Base-by-base conservation (phyloP, 768 basidiomycete genomes). In the Pleurotus tuoliensis region DNA sequence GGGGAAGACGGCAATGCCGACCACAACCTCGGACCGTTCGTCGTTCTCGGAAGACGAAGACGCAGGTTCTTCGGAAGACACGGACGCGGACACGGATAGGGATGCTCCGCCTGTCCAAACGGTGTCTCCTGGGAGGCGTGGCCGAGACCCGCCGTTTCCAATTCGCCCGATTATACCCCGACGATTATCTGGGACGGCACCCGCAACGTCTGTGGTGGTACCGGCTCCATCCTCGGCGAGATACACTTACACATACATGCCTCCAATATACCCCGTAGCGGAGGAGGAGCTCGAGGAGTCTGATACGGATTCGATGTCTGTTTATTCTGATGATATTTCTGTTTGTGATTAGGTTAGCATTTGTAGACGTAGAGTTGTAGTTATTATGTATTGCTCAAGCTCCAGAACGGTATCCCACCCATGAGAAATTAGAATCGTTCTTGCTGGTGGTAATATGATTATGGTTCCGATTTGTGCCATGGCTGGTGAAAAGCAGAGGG, bases 311-410 rank as follows among this genome's bases (percentile, higher is more conserved):
- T 53, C 51, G 51, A 12, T 53, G 51, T 53, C 51, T 22, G 51
- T 53, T 4, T 53, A 53, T 16, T 51, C 49, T 25, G 49, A 51
- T 30, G 49, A 51, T 37, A 37, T 51, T 30, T 53, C 51, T 11
- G 39, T 38, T 34, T 34, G 30, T 34, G 30, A 34, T 34, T 34
- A 34, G 30, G 9, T 34, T 34, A 3, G 30, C 30, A 24, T 24
- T 5, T 24, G 24, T 24, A 24, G 24, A 24, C 24, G 5, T 24
- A 24, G 24, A 25, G 5, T 25, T 25, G 24, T 2, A 34, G 30
- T 34, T 34, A 34, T 34, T 34, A 34, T 34, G 30, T 34, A 34
- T 34, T 34, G 30, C 30, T 34, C 30, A 34, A 34, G 30, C 30
- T 34, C 30, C 24, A 6, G 24, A 25, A 25, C 24, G 5, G 24